Evolutionary conservation across 345 rosid species (phyloP).

Genomic region (Citrus mangshanensis): DNA sequence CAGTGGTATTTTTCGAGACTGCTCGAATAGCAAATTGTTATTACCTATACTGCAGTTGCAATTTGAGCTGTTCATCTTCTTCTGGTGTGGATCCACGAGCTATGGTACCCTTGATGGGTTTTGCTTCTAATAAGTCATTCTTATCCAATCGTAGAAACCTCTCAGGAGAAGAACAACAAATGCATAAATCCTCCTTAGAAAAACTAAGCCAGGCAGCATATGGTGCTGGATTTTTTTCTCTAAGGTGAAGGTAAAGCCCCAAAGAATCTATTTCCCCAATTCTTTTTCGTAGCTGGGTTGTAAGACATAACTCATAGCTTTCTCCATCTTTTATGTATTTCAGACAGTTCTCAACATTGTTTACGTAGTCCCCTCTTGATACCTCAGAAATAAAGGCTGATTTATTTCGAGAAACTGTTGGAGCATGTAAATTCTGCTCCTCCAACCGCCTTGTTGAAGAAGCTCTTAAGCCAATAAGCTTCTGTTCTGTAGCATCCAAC

Average conservation of each 20-base stretch:
- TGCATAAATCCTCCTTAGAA: conserved; percentile 55
- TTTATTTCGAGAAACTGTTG: conserved; percentile 20
- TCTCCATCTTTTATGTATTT: conserved; percentile 87
- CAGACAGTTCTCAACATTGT: conserved; percentile 67
- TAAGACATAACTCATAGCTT: conserved; percentile 94
- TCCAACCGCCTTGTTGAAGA: conserved; percentile 26
- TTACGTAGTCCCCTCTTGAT: conserved; percentile 61
- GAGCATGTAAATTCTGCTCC: conserved; percentile 25
- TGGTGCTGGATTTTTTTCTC: conserved; percentile 91
- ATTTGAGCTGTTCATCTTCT: conserved; percentile 67
- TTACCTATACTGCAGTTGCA: conserved; percentile 72
- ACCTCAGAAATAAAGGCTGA: conserved; percentile 56
- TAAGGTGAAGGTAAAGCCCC: conserved; percentile 75
- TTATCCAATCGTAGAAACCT: conserved; percentile 78
- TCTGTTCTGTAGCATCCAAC: conserved; percentile 64
- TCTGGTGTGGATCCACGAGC: conserved; percentile 75
- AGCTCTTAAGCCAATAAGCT: conserved; percentile 45
- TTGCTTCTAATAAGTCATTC: conserved; percentile 70
- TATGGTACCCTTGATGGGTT: conserved; percentile 89
- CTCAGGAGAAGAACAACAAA: conserved; percentile 95
- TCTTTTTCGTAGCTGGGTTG: conserved; percentile 62
- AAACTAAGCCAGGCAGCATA: conserved; percentile 94
- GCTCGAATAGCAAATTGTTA: not conserved
- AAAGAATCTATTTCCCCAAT: conserved; percentile 56
- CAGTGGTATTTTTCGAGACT: not conserved